Evolutionary conservation across 2,329 filamentous ascomycete genomes (phyloP).

Genomic region (Cordyceps farinosa): DNA sequence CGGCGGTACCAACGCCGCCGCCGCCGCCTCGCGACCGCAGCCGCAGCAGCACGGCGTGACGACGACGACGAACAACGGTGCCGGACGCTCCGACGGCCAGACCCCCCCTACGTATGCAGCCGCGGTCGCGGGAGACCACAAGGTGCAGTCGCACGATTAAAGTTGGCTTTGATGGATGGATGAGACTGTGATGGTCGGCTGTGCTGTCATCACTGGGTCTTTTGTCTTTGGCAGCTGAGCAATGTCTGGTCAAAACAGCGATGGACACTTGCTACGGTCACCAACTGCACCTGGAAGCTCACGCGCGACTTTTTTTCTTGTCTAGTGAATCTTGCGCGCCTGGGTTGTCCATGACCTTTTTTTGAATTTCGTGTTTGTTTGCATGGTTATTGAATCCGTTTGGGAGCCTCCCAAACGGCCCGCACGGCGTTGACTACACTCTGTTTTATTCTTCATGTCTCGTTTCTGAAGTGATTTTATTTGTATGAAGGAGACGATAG

Average conservation of each 20-base stretch:
- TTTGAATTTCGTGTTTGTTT: not conserved
- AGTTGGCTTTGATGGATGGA: slow-evolving; percentile 29
- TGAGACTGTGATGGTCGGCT: not conserved
- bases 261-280: not conserved
- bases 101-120: slow-evolving; percentile 85
- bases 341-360: not conserved
- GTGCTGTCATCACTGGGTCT: not conserved
- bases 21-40: slow-evolving; percentile 21
- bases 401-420: not conserved
- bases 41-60: slow-evolving; percentile 30
- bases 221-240: not conserved
- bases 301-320: too few relatives aligned
- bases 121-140: slow-evolving; percentile 84
- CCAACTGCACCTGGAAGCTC: not conserved
- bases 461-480: not conserved
- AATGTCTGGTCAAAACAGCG: not conserved
- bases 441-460: not conserved
- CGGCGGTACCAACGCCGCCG: slow-evolving; percentile 25
- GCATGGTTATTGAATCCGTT: not conserved
- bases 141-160: slow-evolving; percentile 60
- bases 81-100: slow-evolving; percentile 25
- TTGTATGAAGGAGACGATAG: not conserved
- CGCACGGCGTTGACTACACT: not conserved
- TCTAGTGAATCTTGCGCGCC: not conserved
- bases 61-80: slow-evolving; percentile 38